Evolutionary conservation across 768 basidiomycete genomes (phyloP), one percentile per base, ranked within the genome.

Genomic region (Rhodotorula diobovata): DNA sequence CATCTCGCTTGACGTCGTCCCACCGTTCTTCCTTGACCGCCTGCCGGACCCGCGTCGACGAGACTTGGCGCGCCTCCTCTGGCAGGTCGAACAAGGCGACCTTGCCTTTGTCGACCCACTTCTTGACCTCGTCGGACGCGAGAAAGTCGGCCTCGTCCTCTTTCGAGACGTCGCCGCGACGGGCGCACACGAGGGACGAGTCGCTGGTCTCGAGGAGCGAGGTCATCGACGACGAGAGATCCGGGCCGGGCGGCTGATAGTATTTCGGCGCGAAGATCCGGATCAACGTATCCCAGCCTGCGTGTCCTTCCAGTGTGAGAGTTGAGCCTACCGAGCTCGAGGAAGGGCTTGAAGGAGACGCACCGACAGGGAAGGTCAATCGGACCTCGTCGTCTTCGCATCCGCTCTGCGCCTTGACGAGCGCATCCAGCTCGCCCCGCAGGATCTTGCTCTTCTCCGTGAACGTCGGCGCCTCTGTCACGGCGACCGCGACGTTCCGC

Each of bases 381-480:
- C 58, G 45, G 28, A 45, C 50, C n/a, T 54, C 55, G 11, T 16
- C 56, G 16, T 34, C 50, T 7, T 45, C 43, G 9, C 1, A 35
- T 0, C n/a, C 69, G 9, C 1, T 16, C 18, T 57, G 46, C 45
- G 66, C 60, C 43, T 76, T 67, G 39, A 85, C 72, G 35, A 83
- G 81, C 23, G 76, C 73, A 55, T 76, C 80, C 51, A 90, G 82
- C 77, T 85, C 88, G 14, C 77, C 76, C 59, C 83, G 85, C 39
- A 95, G 81, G 53, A 83, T 80, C 20, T 79, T 80, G 23, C 90
- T 88, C 81, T 97, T 97, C 28, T 87, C 86, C 35, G 90, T 89
- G 79, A 97, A 96, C 0, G 88, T 91, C 20, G 93, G 91, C 77
- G 92, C 90, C 79, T 93, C 86, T 70, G 91, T 86, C 74, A 93